Evolutionary conservation across 116 monocot genomes (phyloP).

Genomic region (Iris pallida): DNA sequence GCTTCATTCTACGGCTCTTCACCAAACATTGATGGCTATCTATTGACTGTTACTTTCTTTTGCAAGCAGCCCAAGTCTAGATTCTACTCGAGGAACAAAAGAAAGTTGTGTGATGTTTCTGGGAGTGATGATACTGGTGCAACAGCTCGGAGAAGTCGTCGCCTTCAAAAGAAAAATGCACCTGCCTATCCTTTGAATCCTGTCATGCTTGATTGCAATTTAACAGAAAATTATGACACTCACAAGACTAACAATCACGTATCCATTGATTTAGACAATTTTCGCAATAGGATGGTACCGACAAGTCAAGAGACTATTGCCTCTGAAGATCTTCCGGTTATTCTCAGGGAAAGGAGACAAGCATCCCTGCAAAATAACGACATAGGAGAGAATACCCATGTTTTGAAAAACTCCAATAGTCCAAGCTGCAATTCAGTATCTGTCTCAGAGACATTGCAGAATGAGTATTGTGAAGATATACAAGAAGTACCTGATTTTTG

Average conservation of each 20-base stretch:
- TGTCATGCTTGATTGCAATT: constrained; percentile 6
- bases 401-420: background rate
- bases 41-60: background rate
- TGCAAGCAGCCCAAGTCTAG: constrained; percentile 25
- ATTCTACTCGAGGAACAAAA: constrained; percentile 22
- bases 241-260: constrained; percentile 4
- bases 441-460: constrained; percentile 13
- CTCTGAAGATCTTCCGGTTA: background rate
- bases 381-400: background rate
- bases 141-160: constrained; percentile 24
- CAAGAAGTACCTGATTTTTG: constrained; percentile 3
- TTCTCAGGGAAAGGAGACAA: constrained; percentile 1
- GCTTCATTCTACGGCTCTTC: too few species aligned
- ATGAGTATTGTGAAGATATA: constrained; percentile 5
- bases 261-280: constrained; percentile 7
- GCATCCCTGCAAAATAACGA: constrained; percentile 7
- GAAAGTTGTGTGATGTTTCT: constrained; percentile 14
- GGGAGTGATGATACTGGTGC: constrained; percentile 9
- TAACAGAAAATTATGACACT: background rate
- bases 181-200: constrained; percentile 8
- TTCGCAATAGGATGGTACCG: constrained; percentile 4
- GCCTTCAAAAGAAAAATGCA: constrained; percentile 32
- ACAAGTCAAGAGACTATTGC: constrained; percentile 11
- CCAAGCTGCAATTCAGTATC: background rate
- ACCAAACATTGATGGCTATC: background rate